Percentiles rank a stretch among this genome's conserved stretches.
Evolutionary conservation across 2,329 filamentous ascomycete species (phyloP).

Genomic region (Neofusicoccum cordaticola): DNA sequence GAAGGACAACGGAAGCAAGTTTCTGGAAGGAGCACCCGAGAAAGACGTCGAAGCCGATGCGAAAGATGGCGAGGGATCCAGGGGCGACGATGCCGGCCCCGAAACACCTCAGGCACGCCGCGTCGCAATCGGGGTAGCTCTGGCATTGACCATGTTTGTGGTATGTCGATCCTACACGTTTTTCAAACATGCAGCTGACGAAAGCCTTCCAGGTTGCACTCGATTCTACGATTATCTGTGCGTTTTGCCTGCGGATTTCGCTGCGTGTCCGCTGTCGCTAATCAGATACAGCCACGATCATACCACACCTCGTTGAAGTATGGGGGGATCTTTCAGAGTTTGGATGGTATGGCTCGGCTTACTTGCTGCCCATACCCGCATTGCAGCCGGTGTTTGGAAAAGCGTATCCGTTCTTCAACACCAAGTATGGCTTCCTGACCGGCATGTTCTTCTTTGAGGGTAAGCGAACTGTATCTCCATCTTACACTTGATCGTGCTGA

Average conservation of each 20-base stretch:
- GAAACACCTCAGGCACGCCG: background rate
- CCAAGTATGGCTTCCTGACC: background rate
- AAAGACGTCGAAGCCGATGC: background rate
- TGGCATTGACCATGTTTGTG: conserved; percentile 1
- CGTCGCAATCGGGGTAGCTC: background rate
- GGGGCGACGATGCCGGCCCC: background rate
- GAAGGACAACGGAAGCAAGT: background rate
- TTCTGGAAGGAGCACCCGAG: too few species aligned
- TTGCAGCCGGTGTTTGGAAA: background rate
- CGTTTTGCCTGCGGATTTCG: too few species aligned
- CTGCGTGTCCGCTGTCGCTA: background rate
- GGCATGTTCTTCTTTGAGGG: conserved; percentile 6
- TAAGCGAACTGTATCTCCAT: background rate
- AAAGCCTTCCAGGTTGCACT: background rate
- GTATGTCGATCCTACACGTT: background rate
- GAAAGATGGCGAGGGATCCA: background rate
- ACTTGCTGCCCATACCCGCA: background rate
- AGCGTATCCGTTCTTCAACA: background rate
- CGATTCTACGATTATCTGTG: background rate
- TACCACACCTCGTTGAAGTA: background rate
- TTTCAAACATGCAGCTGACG: background rate
- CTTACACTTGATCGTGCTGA: background rate
- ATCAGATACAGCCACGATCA: background rate
- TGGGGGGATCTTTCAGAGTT: background rate
- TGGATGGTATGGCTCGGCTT: background rate